Evolutionary conservation across 2,329 filamentous ascomycete species (phyloP), one percentile per base, ranked within the genome.

Genomic region (Cladorrhinum sp.): DNA sequence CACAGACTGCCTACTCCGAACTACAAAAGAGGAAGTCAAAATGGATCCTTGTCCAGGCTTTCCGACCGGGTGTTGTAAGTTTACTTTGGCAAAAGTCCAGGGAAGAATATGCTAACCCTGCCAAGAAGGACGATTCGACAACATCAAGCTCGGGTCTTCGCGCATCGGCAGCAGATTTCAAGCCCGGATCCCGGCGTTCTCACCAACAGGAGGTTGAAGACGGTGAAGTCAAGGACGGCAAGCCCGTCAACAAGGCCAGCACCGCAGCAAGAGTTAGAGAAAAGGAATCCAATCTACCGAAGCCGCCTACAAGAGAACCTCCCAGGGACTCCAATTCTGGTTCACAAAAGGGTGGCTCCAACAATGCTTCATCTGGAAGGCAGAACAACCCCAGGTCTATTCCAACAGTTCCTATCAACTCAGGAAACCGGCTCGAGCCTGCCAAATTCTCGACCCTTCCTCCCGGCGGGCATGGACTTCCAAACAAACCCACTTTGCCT

Each of bases 1-100:
- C 89, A 0, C 86, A 87, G 68, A 90, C 89, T 14, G 82, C 90
- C 20, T 81, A 89, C 67, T 90, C 86, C 16, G 86, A 88, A 62
- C 78, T 94, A 57, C 86, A 87, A 71, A 87, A 83, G 67, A 79
- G 84, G 63, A 84, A 89, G 66, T 78, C 82, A 49, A 82, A 84
- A 71, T 92, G 89, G 88, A 82, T 92, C 30, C 82, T 90, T 73
- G 87, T 91, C 39, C 88, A 91, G 69, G 86, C 86, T 48, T 94
- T 93, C 76, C 79, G 85, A 42, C 80, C 83, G 62, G 87, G 86
- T 66, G 79, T 82, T 64, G 87, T 90, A 76, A 77, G 82, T 67
- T 72, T 50, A 39, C 46, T 8, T 26, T 23, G 30, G 50, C 21
- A 9, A 51, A 24, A 12, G 20, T 20, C 55, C 7, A 26, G 10